A percentile compares a stretch with the other conserved stretches of the same genome.
Evolutionary conservation across 2,329 filamentous ascomycete species (phyloP).

Genomic region (Apiospora aurea): DNA sequence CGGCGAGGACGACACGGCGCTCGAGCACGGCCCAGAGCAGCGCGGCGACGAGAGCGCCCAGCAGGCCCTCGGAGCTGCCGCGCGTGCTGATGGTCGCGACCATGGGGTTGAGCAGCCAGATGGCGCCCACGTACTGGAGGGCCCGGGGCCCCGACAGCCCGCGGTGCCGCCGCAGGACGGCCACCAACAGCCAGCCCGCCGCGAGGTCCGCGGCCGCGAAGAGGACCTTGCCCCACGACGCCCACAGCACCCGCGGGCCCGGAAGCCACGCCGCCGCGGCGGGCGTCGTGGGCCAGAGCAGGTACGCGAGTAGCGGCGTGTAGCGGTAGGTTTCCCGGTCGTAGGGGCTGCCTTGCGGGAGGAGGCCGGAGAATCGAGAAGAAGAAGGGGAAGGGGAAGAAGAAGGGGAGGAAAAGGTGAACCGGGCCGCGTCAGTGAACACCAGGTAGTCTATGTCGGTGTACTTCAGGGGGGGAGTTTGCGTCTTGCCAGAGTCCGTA

Average conservation of each 20-base stretch:
- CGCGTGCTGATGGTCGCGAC: conserved; percentile 95
- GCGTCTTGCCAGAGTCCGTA: conserved; percentile 95
- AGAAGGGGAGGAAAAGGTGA: conserved; percentile 44
- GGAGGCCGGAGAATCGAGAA: conserved; percentile 78
- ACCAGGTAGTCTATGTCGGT: conserved; percentile 99
- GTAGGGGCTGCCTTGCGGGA: conserved; percentile 71
- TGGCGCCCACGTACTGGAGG: conserved; percentile 74
- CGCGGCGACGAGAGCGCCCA: conserved; percentile 84
- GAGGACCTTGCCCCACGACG: conserved; percentile 85
- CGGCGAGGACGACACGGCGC: conserved; percentile 69
- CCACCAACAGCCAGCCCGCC: conserved; percentile 70
- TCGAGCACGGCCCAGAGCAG: conserved; percentile 82
- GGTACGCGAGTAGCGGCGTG: conserved; percentile 91
- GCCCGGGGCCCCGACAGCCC: conserved; percentile 65
- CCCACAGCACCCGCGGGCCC: conserved; percentile 56
- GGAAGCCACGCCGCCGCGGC: neutral
- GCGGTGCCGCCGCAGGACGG: conserved; percentile 48
- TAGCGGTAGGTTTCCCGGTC: conserved; percentile 94
- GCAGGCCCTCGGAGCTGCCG: conserved; percentile 89
- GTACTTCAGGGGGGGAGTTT: conserved; percentile 90
- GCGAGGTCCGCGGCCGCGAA: conserved; percentile 86
- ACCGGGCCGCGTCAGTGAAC: conserved; percentile 93
- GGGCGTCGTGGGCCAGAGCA: conserved; percentile 78
- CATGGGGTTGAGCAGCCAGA: conserved; percentile 98
- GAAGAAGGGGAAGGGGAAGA: conserved; percentile 87